Evolutionary conservation across 768 basidiomycete species (phyloP).

Genomic region (Hydnomerulius pinastri): DNA sequence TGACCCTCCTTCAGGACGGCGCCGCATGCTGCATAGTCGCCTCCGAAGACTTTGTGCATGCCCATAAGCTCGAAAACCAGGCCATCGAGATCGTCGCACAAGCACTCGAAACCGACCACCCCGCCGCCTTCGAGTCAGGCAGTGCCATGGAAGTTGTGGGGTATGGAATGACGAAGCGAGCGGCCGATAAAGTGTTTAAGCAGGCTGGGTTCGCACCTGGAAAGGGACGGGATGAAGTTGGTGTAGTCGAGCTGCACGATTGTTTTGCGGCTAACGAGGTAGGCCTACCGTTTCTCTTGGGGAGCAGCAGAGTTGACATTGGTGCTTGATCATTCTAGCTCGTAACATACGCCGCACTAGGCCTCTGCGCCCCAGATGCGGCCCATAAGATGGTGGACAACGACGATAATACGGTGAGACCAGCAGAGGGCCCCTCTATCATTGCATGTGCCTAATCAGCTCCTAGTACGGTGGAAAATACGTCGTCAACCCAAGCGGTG

Average conservation of each 20-base stretch:
- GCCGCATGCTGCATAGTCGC: conserved; percentile 78
- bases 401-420: conserved; percentile 74
- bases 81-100: conserved; percentile 80
- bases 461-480: conserved; percentile 79
- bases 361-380: conserved; percentile 64
- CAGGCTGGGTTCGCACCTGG: conserved; percentile 70
- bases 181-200: conserved; percentile 68
- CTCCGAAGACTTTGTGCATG: conserved; percentile 76
- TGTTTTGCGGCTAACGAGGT: conserved; percentile 86
- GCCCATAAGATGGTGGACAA: conserved; percentile 75
- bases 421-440: background rate
- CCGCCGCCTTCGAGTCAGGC: conserved; percentile 60
- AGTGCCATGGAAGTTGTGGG: conserved; percentile 85
- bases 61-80: conserved; percentile 76
- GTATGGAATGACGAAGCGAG: conserved; percentile 70
- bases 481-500: conserved; percentile 83
- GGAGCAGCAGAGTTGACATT: background rate
- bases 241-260: conserved; percentile 86
- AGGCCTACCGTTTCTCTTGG: conserved; percentile 6
- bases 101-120: conserved; percentile 65
- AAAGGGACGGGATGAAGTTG: conserved; percentile 67
- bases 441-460: background rate
- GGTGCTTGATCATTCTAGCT: conserved; percentile 44
- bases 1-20: conserved; percentile 52
- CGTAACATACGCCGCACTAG: conserved; percentile 79